Evolutionary conservation across 169 alveolate genomes (phyloP), one percentile per base, ranked within the genome.

Genomic region (Plasmodium vinckei): DNA sequence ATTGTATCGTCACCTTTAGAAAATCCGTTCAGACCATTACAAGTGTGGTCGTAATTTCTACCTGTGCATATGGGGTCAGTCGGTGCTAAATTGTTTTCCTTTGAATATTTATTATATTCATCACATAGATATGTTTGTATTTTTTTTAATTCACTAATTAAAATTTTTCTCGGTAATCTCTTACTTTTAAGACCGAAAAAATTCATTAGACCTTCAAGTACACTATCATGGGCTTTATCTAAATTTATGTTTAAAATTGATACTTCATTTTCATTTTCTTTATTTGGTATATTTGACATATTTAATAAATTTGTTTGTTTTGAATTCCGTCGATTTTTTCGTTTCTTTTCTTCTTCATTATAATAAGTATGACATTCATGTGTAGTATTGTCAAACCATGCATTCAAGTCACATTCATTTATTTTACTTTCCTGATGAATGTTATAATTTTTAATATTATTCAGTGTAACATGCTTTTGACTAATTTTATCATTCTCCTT

Each of bases 111-210:
- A 21, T 23, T 51, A 51, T 6, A 21, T 19, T 67, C 64, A 7
- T 67, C 72, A 23, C 54, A 53, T 67, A 82, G 61, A 59, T 82
- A 82, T 12, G 47, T 68, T 25, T 82, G 90, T 82, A 82, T 82
- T 67, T 44, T 67, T 23, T 15, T 56, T 47, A 82, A 54, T 17
- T 82, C 90, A 9, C 19, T 67, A 47, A 82, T 68, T 33, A 53
- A n/a, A 25, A 54, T 82, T 56, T 82, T 82, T 23, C 90, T 67
- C 1, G 90, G 68, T 7, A 82, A 49, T 5, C 60, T 65, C 17
- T 67, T 82, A 19, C 72, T 54, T 47, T 82, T 82, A 19, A 82
- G 67, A 5, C 90, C 90, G 7, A 82, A 82, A 6, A 82, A 82
- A 7, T 82, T 72, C 84, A 82, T 65, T 23, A 82, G 42, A 0